These are phyloP conservation scores for Lipomyces oligophaga DNA, from an alignment of 805 yeast species.

Conservation along the genomic window DNA sequence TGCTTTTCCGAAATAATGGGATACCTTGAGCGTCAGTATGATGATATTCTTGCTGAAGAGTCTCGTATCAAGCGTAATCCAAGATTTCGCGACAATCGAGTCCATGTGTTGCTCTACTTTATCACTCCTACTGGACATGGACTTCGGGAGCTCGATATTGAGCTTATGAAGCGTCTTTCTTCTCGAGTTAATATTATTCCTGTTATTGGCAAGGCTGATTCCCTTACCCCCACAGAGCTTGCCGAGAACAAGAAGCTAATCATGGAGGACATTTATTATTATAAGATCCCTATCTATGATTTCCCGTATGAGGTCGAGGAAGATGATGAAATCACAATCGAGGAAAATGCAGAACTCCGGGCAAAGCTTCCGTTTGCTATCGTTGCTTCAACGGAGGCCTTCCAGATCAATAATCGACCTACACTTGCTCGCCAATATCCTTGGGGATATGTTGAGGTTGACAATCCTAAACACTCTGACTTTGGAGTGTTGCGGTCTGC, in stretches of 20 bases:
- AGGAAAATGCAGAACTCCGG: slow-evolving; percentile 41
- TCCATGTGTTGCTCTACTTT: slow-evolving; percentile 75
- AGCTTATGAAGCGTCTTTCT: slow-evolving; percentile 64
- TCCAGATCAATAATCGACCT: slow-evolving; percentile 39
- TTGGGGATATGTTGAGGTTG: slow-evolving; percentile 60
- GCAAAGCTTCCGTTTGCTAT: slow-evolving; percentile 60
- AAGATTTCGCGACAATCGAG: slow-evolving; percentile 65
- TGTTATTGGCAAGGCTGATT: slow-evolving; percentile 74
- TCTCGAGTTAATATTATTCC: slow-evolving; percentile 79
- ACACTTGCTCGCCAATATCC: slow-evolving; percentile 55
- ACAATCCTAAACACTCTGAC: slow-evolving; percentile 41
- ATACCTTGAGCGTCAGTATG: slow-evolving; percentile 68
- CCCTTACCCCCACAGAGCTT: slow-evolving; percentile 65
- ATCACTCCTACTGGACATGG: slow-evolving; percentile 58
- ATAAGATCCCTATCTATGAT: slow-evolving; percentile 63
- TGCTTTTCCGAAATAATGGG: slow-evolving; percentile 48
- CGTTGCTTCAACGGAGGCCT: slow-evolving; percentile 47
- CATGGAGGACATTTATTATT: slow-evolving; percentile 52
- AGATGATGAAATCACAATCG: slow-evolving; percentile 42
- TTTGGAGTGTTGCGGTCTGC: slow-evolving; percentile 55
- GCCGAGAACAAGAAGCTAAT: slow-evolving; percentile 51
- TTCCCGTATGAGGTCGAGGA: slow-evolving; percentile 66
- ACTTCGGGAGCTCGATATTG: slow-evolving; percentile 65
- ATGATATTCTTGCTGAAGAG: slow-evolving; percentile 68
- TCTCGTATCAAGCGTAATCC: slow-evolving; percentile 70